Evolutionary conservation across 257 asterid species (phyloP).

Genomic region (Solanum chmielewskii): DNA sequence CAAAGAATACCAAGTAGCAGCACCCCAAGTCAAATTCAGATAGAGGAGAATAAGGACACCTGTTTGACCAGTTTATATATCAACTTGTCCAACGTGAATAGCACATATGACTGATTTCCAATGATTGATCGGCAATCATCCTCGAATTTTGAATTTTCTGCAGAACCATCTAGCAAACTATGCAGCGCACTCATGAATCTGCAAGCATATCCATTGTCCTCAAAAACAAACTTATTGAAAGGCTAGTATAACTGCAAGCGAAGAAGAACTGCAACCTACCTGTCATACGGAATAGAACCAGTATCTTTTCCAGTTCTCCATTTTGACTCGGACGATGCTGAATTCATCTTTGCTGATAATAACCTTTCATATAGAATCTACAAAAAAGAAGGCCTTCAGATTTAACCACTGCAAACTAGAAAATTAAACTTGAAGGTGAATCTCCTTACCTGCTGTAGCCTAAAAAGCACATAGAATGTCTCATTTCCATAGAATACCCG

Average conservation of each 20-base stretch:
- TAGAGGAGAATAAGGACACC: slow-evolving; percentile 15
- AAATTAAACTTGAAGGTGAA: not conserved
- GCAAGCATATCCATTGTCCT: slow-evolving; percentile 8
- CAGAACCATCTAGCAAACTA: slow-evolving; percentile 89
- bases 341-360: slow-evolving; percentile 29
- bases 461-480: slow-evolving; percentile 74
- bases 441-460: slow-evolving; percentile 82
- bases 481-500: slow-evolving; percentile 83
- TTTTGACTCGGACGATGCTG: slow-evolving; percentile 22
- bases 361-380: slow-evolving; percentile 39
- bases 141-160: slow-evolving; percentile 83
- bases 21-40: not conserved
- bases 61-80: slow-evolving; percentile 91
- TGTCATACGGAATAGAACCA: slow-evolving; percentile 31
- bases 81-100: slow-evolving; percentile 89
- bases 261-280: slow-evolving; percentile 11
- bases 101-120: slow-evolving; percentile 87
- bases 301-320: slow-evolving; percentile 22
- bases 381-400: not conserved
- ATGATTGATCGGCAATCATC: slow-evolving; percentile 90
- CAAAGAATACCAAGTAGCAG: not conserved
- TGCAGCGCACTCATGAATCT: slow-evolving; percentile 81
- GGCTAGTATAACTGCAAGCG: not conserved
- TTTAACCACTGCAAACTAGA: not conserved
- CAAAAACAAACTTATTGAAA: not conserved